Evolutionary conservation across 208 protist genomes (phyloP), one percentile per base, ranked within the genome.

Genomic region (Wallacemonas sp.): DNA sequence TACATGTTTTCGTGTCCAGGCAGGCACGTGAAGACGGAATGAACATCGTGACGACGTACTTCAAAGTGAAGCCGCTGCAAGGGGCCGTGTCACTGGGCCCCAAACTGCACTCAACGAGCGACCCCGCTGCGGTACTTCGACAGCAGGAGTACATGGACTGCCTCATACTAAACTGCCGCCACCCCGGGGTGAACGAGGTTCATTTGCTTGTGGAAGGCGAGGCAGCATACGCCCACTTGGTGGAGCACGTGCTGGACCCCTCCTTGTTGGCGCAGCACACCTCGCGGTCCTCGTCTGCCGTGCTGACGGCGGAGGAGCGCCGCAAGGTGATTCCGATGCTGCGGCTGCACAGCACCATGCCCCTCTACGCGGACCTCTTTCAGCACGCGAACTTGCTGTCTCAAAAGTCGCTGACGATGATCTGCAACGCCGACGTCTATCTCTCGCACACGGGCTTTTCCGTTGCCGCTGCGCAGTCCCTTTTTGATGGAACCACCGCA

Each of bases 391-490:
- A 89, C 63, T 46, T 91, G 18, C 73, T 92, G 4, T 38, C 55
- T 0, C n/a, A 39, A 44, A 74, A 76, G 16, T 45, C 67, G 29
- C 76, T 93, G 12, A 67, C 70, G 8, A 94, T 96, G 91, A 70
- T 96, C 45, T 93, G 86, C 70, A 96, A 96, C 72, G 86, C 87
- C 0, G 87, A 96, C 63, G 79, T 96, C 18, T 87, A 90, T 68
- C 67, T 94, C 11, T 82, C 83, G 7, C 64, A 61, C 0, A 3
- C 5, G 4, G 42, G 77, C 41, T 87, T 88, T 26, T 50, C 46
- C 42, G 70, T 91, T 2, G 1, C 31, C 0, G 67, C 69, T 1
- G 65, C 86, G 1, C 49, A 70, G 29, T 11, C 48, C 7, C 66
- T 90, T 2, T 87, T 92, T 54, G 41, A 78, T 32, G 12, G 46